Evolutionary conservation across 148 eudicot species (phyloP).

Genomic region (Rhododendron vialii): DNA sequence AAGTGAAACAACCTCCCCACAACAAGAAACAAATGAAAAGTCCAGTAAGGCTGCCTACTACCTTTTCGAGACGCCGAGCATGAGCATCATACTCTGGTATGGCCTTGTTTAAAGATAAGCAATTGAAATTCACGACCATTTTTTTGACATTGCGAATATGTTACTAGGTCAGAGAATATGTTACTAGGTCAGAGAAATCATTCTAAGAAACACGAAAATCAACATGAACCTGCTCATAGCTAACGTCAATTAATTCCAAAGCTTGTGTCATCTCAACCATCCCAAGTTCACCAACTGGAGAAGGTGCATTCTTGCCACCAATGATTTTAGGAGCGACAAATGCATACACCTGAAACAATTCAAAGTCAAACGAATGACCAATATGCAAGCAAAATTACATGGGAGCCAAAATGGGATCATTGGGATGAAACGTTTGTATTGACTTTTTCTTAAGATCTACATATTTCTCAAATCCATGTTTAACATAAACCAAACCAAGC

Average conservation of each 20-base stretch:
- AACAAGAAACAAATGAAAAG: not conserved
- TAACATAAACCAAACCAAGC: not conserved
- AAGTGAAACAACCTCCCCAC: not conserved
- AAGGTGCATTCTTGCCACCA: conserved; percentile 91
- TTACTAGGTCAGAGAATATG: not conserved
- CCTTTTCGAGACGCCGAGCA: not conserved
- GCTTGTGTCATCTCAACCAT: conserved; percentile 99
- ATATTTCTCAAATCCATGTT: not conserved
- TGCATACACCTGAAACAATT: conserved; percentile 61
- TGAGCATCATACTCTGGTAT: not conserved
- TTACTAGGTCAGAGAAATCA: not conserved
- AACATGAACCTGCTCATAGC: conserved; percentile 72
- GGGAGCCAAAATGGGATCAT: not conserved
- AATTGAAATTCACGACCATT: not conserved
- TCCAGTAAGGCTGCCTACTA: not conserved
- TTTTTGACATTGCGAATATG: not conserved
- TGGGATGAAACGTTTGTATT: not conserved
- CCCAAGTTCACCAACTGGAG: conserved; percentile 98
- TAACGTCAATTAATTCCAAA: conserved; percentile 65
- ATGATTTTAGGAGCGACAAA: conserved; percentile 98
- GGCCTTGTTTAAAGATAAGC: not conserved
- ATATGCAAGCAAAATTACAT: not conserved
- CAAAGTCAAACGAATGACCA: not conserved
- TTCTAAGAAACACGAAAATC: not conserved
- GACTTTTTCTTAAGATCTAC: not conserved